phyloP scores from a whole-genome alignment of 2,329 filamentous ascomycete species.

The Dactylonectria macrodidyma region DNA sequence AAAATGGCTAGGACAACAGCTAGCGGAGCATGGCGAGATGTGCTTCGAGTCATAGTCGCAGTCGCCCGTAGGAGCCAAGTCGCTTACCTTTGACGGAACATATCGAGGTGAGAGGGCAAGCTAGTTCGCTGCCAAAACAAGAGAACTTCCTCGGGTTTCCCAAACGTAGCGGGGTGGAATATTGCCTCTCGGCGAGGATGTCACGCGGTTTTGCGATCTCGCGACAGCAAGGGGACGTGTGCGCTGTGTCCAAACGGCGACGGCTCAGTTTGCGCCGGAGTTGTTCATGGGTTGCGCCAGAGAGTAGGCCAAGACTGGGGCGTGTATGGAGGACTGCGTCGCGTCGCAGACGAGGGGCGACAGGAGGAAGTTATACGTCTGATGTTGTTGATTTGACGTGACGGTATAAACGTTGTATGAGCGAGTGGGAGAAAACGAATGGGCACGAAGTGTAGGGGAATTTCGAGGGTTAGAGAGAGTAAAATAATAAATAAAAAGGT shows the following conservation, averaged over 20 bases:
- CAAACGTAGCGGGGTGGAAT: conserved; percentile 26
- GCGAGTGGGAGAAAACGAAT: conserved; percentile 22
- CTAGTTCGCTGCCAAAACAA: conserved; percentile 39
- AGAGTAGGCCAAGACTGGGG: conserved; percentile 20
- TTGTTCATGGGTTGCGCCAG: conserved; percentile 32
- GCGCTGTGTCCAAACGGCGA: conserved; percentile 24
- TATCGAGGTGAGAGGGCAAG: conserved; percentile 39
- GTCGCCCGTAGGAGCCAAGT: not conserved
- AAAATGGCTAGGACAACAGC: not conserved
- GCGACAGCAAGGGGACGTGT: conserved; percentile 28
- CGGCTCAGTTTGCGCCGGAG: conserved; percentile 8
- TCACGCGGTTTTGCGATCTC: conserved; percentile 21
- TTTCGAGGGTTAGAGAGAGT: conserved; percentile 18
- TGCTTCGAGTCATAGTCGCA: not conserved
- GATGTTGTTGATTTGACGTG: conserved; percentile 32
- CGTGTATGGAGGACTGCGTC: conserved; percentile 10
- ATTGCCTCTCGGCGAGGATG: conserved; percentile 21
- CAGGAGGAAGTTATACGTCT: conserved; percentile 38
- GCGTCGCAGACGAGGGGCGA: conserved; percentile 28
- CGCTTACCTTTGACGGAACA: conserved; percentile 51
- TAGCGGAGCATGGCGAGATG: not conserved
- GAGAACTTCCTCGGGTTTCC: conserved; percentile 29
- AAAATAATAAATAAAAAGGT: conserved; percentile 22
- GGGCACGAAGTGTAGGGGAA: conserved; percentile 8
- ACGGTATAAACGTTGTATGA: conserved; percentile 22